Evolutionary conservation across 208 protist genomes (phyloP), one percentile per base, ranked within the genome.

Genomic region (Novymonas esmeraldas): DNA sequence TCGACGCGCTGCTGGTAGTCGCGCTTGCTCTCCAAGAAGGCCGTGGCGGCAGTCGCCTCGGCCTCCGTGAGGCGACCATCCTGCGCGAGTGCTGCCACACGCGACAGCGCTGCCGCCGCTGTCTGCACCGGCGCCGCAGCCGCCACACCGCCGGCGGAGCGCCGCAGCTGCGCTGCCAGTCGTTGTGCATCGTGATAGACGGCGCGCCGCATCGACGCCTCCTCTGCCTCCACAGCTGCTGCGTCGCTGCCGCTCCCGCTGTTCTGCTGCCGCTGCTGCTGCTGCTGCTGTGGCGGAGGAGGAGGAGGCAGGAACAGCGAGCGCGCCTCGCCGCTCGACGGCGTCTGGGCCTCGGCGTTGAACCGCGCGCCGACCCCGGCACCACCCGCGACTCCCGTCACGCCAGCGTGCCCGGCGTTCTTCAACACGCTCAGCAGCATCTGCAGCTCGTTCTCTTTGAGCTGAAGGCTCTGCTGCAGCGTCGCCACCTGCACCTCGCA

Each of bases 401-500:
- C 36, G 20, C 49, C 58, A 14, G 63, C 63, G 34, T 52, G 20
- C 29, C 59, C 59, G 20, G 69, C 52, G 56, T 94, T 89, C 51
- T 94, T 81, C n/a, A 97, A 42, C 59, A 97, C 86, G 39, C 83
- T 78, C 49, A 98, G 79, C 6, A 98, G 72, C 72, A 93, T 87
- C 60, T 90, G 90, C 73, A 97, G 80, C 68, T 98, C 95, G 64
- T 97, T 97, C 57, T 98, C 93, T 26, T 96, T 95, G 60, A 97
- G 90, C 73, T 96, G 81, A 14, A 98, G 73, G 45, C 84, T 93
- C 3, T 87, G 38, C 59, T 85, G 79, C 26, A 98, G 76, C 39
- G 78, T 63, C 13, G 80, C 55, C 18, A 94, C 69, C 55, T 92
- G 80, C 14, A 67, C 66, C 31, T 78, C 77, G 55, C 79, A 85